Base-by-base conservation (phyloP, 306 rosid species). In the Quercus dentata region DNA sequence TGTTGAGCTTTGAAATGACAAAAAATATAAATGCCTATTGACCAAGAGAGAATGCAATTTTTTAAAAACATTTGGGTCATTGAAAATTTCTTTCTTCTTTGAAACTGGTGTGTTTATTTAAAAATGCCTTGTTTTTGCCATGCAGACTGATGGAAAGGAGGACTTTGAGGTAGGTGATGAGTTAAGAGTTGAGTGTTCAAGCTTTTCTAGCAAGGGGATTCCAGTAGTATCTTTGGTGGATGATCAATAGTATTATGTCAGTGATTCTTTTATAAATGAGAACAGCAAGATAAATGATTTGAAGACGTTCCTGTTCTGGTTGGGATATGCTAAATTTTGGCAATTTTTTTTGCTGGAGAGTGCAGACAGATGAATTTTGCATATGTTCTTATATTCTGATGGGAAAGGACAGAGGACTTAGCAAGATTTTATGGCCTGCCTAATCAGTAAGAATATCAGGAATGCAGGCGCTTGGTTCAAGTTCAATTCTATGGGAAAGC, bases 121-220 rank as follows among this genome's bases (percentile, higher is more conserved):
- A 41, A 72, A 19, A 69, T 68, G 52, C 46, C 70, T 75, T 81
- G 77, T 70, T 49, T 83, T 62, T 81, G 55, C 70, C 54, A 57
- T 69, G 90, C 94, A 94, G 99, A 83, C 68, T 31, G 54, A 88
- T 67, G 73, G 77, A 67, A 79, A 23, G 80, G 85, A 85, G n/a
- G n/a, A n/a, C 75, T 90, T 76, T 15, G 79, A 84, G 79, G 79
- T 91, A 23, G 90, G 97, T 1, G 97, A 91, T 0, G 83, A 86
- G 90, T 77, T 95, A 41, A 86, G 5, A 76, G 99, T 90, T 67
- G 84, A 80, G 69, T 92, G 97, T 81, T 81, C 87, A 19, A 89
- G 99, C 86, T 92, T 91, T 83, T 78, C 94, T 12, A 85, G 85
- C 81, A 91, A 83, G 74, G 98, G 99, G 70, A 80, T 92, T 83